Evolutionary conservation across 106 monocot species (phyloP).

Genomic region (Alisma plantagoaquatica): DNA sequence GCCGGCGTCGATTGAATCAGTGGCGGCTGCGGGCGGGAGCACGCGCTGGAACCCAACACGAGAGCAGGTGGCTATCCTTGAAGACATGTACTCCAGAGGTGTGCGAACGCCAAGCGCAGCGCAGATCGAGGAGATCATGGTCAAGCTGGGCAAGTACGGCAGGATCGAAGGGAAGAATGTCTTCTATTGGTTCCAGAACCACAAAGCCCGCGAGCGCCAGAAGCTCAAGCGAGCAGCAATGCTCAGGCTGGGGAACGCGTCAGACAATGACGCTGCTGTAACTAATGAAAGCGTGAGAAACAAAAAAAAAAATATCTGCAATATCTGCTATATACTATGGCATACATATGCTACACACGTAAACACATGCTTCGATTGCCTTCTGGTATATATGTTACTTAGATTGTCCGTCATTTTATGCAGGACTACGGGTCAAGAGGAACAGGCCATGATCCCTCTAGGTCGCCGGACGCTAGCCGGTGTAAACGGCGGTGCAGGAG

Average conservation of each 20-base stretch:
- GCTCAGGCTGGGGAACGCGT: neutral
- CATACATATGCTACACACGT: neutral
- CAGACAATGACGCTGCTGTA: neutral
- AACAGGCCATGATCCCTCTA: neutral
- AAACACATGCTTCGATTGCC: neutral
- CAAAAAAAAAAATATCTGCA: too few species aligned
- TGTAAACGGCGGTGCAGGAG: neutral
- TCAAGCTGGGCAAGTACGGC: neutral
- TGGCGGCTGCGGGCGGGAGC: neutral
- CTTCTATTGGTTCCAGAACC: too few species aligned
- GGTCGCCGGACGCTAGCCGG: neutral
- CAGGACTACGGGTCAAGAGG: neutral
- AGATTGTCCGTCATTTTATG: neutral
- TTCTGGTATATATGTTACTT: neutral
- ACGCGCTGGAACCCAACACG: conserved; percentile 13
- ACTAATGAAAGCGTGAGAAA: too few species aligned
- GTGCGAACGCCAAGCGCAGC: conserved; percentile 10
- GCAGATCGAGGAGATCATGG: conserved; percentile 15
- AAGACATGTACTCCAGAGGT: conserved; percentile 10
- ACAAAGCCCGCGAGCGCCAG: too few species aligned
- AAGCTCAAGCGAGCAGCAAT: neutral
- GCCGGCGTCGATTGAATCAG: too few species aligned
- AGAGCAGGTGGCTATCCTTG: conserved; percentile 10
- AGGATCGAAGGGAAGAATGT: too few species aligned
- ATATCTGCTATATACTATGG: neutral